Evolutionary conservation across 2,329 filamentous ascomycete species (phyloP).

Genomic region (Sphaerulina musiva): DNA sequence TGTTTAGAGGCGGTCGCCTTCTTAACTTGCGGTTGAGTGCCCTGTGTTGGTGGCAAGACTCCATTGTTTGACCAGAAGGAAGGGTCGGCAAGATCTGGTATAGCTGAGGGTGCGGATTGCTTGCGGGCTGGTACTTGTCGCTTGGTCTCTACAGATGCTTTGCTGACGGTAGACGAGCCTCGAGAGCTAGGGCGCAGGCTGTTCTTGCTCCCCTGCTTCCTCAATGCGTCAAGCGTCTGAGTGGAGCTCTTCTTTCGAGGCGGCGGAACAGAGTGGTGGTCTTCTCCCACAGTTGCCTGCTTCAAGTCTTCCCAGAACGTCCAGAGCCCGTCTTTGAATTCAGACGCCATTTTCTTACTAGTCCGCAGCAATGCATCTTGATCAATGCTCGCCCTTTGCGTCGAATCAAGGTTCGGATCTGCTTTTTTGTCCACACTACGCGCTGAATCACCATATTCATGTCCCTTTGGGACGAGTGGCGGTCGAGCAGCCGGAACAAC

Average conservation of each 20-base stretch:
- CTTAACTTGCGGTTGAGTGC: constrained; percentile 21
- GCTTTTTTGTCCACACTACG: constrained; percentile 3
- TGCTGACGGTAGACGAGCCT: constrained; percentile 20
- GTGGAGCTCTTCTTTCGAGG: constrained; percentile 23
- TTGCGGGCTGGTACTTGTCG: constrained; percentile 19
- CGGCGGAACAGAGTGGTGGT: constrained; percentile 57
- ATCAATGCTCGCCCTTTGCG: constrained; percentile 36
- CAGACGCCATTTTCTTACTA: constrained; percentile 74
- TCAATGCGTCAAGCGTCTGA: constrained; percentile 21
- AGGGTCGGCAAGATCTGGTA: constrained; percentile 27
- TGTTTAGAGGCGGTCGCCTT: constrained; percentile 22
- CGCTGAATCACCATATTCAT: constrained; percentile 6
- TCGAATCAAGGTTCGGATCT: constrained; percentile 20
- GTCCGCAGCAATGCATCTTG: constrained; percentile 50
- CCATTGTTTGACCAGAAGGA: constrained; percentile 29
- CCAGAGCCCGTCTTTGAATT: constrained; percentile 82
- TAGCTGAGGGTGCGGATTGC: constrained; percentile 19
- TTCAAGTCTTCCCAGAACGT: constrained; percentile 93
- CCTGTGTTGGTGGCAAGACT: constrained; percentile 8
- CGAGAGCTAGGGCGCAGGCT: constrained; percentile 21
- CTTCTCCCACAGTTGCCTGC: constrained; percentile 92
- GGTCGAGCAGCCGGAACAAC: constrained; percentile 2
- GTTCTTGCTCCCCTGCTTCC: constrained; percentile 27
- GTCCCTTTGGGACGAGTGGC: constrained; percentile 1
- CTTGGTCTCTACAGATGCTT: constrained; percentile 15